Evolutionary conservation across 164 flowering plant genomes (phyloP), one percentile per base, ranked within the genome.

Genomic region (Nelumbo lutea): DNA sequence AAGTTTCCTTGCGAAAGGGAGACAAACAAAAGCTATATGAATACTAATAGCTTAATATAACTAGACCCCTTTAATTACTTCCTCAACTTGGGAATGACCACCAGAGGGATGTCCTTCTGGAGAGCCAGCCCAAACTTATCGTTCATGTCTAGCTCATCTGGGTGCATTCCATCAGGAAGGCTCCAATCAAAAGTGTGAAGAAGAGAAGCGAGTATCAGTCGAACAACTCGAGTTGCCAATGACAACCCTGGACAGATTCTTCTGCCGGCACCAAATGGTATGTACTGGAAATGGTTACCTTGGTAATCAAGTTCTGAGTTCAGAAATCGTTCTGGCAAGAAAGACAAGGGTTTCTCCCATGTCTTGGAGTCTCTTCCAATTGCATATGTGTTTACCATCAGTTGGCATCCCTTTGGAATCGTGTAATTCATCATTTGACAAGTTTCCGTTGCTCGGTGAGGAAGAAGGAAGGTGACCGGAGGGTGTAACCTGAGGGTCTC

Each of bases 401-500:
- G 70, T 56, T 61, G 74, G 42, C 67, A 1, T 52, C 70, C 58
- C 39, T 75, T 72, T 2, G 81, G 81, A 59, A 78, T 75, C 8
- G 75, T 71, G 58, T 78, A 75, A 57, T 69, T 69, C 77, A 76
- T 72, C 10, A 76, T 59, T 45, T 64, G 6, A 42, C 72, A 76
- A 1, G 62, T 1, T 40, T 58, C 52, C 0, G 8, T 38, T 0
- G 79, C 75, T 38, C 73, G 57, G 44, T 59, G 78, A 15, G 81
- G 81, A 3, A 78, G 66, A 4, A 75, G 70, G 42, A 78, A 68
- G 3, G 81, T 78, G 7, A 62, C 78, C 0, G 78, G 74, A 0
- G 81, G 81, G 57, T 75, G 78, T 47, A 78, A 44, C 27, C 81
- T 69, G 50, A 78, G 61, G 14, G 76, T 67, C 55, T 78, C 81